These are phyloP conservation scores for Alternaria viburni DNA, from an alignment of 2,329 filamentous ascomycete species.

Conservation along the genomic window DNA sequence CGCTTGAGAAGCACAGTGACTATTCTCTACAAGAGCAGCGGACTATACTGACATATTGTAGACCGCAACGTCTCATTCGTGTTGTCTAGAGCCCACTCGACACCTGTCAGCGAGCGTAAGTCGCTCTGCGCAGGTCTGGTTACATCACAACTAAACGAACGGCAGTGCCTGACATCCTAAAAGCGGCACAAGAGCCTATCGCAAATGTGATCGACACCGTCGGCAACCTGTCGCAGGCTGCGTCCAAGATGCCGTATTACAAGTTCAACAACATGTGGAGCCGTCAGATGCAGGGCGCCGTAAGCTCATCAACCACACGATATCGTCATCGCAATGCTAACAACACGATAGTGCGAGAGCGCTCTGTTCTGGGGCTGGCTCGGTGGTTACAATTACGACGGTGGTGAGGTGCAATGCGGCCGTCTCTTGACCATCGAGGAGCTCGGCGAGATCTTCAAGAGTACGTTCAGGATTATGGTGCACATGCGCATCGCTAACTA, in stretches of 20 bases:
- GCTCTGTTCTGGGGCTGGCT: slow-evolving; percentile 76
- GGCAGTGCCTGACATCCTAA: slow-evolving; percentile 71
- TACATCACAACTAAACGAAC: slow-evolving; percentile 11
- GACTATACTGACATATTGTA: slow-evolving; percentile 21
- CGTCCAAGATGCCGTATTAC: slow-evolving; percentile 93
- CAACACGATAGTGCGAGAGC: slow-evolving; percentile 56
- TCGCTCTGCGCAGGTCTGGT: slow-evolving; percentile 13
- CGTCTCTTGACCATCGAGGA: slow-evolving; percentile 87
- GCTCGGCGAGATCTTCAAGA: slow-evolving; percentile 76
- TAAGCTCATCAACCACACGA: slow-evolving; percentile 46
- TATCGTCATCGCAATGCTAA: slow-evolving; percentile 7
- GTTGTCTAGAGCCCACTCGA: slow-evolving; percentile 88
- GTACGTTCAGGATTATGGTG: slow-evolving; percentile 54
- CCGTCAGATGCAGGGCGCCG: slow-evolving; percentile 80
- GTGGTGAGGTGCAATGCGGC: slow-evolving; percentile 61
- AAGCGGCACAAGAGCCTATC: slow-evolving; percentile 73
- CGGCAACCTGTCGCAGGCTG: slow-evolving; percentile 71
- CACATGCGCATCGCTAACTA: slow-evolving; percentile 16
- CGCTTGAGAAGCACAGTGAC: slow-evolving; percentile 76
- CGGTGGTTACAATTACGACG: slow-evolving; percentile 68
- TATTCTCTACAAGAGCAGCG: too few relatives aligned
- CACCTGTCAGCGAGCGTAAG: slow-evolving; percentile 69
- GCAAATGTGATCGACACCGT: slow-evolving; percentile 74
- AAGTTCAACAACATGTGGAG: slow-evolving; percentile 94
- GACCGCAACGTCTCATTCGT: slow-evolving; percentile 81